Evolutionary conservation across 2,329 filamentous ascomycete species (phyloP), one percentile per base, ranked within the genome.

Genomic region (Diaporthe citri): DNA sequence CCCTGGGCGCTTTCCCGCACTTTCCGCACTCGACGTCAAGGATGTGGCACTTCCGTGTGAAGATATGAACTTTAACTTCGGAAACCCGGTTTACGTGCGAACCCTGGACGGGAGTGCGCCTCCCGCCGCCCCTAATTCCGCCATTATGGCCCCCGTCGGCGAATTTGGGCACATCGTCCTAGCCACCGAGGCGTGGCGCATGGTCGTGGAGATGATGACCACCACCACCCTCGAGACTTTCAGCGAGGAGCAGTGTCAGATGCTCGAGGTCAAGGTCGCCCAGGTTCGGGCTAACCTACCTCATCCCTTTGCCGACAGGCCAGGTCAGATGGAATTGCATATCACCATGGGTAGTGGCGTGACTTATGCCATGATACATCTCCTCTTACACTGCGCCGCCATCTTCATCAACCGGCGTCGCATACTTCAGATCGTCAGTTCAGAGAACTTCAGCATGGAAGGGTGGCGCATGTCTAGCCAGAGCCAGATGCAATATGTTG

Each of bases 281-380:
- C 82, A 84, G 12, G 87, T 91, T 15, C 88, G 90, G 43, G 85
- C 84, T 76, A 87, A 87, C 1, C 82, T 91, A 59, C 90, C 90
- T 1, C 87, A 89, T 84, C 90, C 91, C 81, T 91, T 90, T 74
- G 85, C 89, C 76, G 90, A 92, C 79, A 91, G 91, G 82, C 88
- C 89, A 0, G 88, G 88, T 52, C 90, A 92, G 82, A 90, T 91
- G 80, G 89, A 88, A 79, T 84, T 91, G 7, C 90, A 92, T 81
- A 90, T 92, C 79, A 91, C 90, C 28, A 91, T 91, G 90, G 90
- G 90, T 48, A 91, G 89, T 59, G 90, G 90, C 73, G 90, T 89
- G 78, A 91, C 89, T 0, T 92, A 90, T 79, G 89, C 90, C 76
- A 90, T 92, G 88, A 86, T 92, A 69, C 90, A 92, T 81, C 90